A percentile compares a stretch with the other conserved stretches of the same genome.
Evolutionary conservation across 2,329 filamentous ascomycete species (phyloP).

Genomic region (Dactylonectria macrodidyma): DNA sequence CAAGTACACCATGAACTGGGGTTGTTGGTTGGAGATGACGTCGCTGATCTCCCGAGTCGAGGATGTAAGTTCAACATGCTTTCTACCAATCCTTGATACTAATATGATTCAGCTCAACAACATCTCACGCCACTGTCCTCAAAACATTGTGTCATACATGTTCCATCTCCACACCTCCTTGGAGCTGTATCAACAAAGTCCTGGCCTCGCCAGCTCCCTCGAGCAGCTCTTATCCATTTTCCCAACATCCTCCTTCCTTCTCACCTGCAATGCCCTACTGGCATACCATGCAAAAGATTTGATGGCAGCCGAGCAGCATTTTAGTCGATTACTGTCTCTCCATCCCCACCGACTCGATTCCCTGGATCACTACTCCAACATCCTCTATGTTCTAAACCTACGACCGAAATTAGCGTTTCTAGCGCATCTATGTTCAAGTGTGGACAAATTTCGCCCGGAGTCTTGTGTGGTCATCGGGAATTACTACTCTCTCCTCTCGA

Average conservation of each 20-base stretch:
- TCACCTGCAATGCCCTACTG: constrained; percentile 89
- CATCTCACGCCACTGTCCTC: constrained; percentile 81
- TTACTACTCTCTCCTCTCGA: constrained; percentile 94
- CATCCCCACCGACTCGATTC: constrained; percentile 85
- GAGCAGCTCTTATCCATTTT: constrained; percentile 88
- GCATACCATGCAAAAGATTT: constrained; percentile 93
- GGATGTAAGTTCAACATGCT: constrained; percentile 72
- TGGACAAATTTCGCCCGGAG: constrained; percentile 96
- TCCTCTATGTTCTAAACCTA: constrained; percentile 92
- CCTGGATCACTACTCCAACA: constrained; percentile 97
- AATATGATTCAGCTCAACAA: constrained; percentile 73
- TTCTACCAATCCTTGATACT: constrained; percentile 43
- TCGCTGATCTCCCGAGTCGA: constrained; percentile 84
- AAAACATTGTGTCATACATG: constrained; percentile 93
- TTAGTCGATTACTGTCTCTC: constrained; percentile 85
- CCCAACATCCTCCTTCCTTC: constrained; percentile 88
- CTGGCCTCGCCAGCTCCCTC: constrained; percentile 80
- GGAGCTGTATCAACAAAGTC: constrained; percentile 89
- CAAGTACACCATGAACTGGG: constrained; percentile 95
- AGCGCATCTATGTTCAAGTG: constrained; percentile 89
- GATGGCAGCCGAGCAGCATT: constrained; percentile 74
- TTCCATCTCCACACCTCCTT: constrained; percentile 94
- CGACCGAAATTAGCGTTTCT: constrained; percentile 93
- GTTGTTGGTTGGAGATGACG: constrained; percentile 94
- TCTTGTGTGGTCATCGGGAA: constrained; percentile 98